Conservation (phyloP, 345 rosid species). For the Luvunga scandens region DNA sequence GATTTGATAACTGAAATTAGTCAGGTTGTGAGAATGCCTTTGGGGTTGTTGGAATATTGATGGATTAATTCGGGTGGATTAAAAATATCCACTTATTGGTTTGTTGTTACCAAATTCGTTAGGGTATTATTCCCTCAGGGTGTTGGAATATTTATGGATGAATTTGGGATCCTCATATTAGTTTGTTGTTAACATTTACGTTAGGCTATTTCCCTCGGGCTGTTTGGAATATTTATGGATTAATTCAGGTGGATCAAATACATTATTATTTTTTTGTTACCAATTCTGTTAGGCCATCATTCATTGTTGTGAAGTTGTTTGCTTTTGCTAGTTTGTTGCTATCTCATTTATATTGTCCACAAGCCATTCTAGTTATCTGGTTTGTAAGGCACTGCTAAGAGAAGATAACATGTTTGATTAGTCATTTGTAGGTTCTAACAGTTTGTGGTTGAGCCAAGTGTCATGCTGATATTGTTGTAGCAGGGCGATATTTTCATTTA, state of each 20-base stretch:
- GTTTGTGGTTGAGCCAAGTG: not conserved
- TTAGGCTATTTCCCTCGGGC: not conserved
- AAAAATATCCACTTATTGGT: not conserved
- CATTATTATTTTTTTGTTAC: not conserved
- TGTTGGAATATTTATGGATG: not conserved
- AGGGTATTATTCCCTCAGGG: not conserved
- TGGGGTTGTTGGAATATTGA: not conserved
- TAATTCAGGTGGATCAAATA: not conserved
- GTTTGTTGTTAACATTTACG: not conserved
- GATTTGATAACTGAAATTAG: not conserved
- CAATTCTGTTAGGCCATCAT: not conserved
- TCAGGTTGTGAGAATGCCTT: not conserved
- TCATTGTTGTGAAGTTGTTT: not conserved
- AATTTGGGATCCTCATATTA: not conserved
- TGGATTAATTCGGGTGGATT: not conserved
- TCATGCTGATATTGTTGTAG: not conserved
- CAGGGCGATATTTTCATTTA: not conserved
- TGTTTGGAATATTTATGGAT: not conserved
- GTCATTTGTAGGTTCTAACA: not conserved
- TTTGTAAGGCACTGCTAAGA: not conserved
- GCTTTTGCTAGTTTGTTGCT: not conserved
- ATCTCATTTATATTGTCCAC: no score
- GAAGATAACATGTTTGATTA: not conserved
- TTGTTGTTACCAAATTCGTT: not conserved
- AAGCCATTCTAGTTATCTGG: not conserved